Conservation (phyloP, 176 grass and related monocot genomes). For the Oropetium thomaeum region DNA sequence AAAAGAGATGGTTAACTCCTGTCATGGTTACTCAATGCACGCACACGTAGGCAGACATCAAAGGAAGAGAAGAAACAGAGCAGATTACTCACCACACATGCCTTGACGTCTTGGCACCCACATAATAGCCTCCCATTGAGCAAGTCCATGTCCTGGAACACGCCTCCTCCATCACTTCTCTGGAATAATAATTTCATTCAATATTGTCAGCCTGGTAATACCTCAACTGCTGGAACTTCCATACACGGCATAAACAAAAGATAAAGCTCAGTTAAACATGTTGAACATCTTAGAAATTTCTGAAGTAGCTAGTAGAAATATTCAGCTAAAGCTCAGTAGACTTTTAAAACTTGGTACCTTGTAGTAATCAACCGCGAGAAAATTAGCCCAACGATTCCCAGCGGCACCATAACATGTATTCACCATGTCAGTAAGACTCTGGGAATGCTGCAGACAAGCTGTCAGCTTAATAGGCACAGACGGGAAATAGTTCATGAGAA, state of each 20-base stretch:
- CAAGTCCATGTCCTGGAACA: constrained; percentile 56
- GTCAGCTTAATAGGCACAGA: constrained; percentile 42
- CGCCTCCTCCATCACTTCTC: constrained; percentile 68
- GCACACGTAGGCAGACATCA: not conserved
- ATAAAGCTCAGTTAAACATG: not conserved
- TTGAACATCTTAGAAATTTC: not conserved
- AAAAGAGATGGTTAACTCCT: not conserved
- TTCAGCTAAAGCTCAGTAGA: not conserved
- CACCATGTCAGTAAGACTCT: constrained; percentile 44
- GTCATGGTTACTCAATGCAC: not conserved
- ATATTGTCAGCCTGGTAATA: not conserved
- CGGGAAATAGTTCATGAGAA: constrained; percentile 79
- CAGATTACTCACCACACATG: constrained; percentile 44
- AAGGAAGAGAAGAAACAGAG: not conserved
- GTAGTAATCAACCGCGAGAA: constrained; percentile 69
- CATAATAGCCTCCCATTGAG: constrained; percentile 69
- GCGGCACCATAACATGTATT: constrained; percentile 55
- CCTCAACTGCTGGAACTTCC: not conserved
- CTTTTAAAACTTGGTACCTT: constrained; percentile 35
- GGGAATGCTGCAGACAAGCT: constrained; percentile 55
- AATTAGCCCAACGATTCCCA: constrained; percentile 66
- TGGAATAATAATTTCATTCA: constrained; percentile 28
- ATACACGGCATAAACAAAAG: not conserved
- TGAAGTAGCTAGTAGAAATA: not conserved
- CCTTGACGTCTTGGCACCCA: constrained; percentile 56